These are phyloP conservation scores for Mycena pura DNA, from an alignment of 768 basidiomycete species.

Conservation along the genomic window DNA sequence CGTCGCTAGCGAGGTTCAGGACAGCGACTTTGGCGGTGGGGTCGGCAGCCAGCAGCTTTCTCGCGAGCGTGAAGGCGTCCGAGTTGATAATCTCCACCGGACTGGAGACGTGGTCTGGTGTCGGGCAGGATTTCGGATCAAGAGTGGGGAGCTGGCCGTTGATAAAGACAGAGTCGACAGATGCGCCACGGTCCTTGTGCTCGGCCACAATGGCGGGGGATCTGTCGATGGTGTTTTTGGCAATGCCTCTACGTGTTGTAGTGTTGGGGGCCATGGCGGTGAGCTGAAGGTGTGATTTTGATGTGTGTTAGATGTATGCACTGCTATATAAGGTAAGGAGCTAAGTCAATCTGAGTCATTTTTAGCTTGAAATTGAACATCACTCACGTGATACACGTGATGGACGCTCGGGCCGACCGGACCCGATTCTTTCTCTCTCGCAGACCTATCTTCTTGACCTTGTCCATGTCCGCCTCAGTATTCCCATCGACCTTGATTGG, in stretches of 20 bases:
- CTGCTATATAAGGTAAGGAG: too few species aligned
- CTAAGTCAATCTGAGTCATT: too few species aligned
- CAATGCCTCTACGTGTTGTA: background rate
- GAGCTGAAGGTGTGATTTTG: too few species aligned
- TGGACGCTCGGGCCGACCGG: too few species aligned
- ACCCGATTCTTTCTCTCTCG: too few species aligned
- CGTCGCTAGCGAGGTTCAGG: conserved; percentile 49
- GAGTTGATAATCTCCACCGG: conserved; percentile 39
- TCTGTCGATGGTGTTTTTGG: conserved; percentile 9
- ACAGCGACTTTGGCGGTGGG: conserved; percentile 40
- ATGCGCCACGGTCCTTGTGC: conserved; percentile 39
- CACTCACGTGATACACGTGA: too few species aligned
- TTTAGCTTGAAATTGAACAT: too few species aligned
- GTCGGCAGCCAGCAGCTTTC: conserved; percentile 37
- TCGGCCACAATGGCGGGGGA: conserved; percentile 33
- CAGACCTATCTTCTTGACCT: too few species aligned
- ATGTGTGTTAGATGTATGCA: too few species aligned
- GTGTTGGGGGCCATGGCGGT: conserved; percentile 7
- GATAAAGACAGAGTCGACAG: conserved; percentile 37
- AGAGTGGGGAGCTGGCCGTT: conserved; percentile 36
- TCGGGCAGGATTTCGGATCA: conserved; percentile 22
- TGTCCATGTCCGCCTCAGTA: too few species aligned
- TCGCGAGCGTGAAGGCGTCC: conserved; percentile 46
- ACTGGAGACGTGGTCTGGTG: conserved; percentile 17
- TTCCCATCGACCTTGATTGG: background rate